Base-by-base conservation (phyloP, 1,139 yeast species). In the Yamadazyma atmosphaerica region DNA sequence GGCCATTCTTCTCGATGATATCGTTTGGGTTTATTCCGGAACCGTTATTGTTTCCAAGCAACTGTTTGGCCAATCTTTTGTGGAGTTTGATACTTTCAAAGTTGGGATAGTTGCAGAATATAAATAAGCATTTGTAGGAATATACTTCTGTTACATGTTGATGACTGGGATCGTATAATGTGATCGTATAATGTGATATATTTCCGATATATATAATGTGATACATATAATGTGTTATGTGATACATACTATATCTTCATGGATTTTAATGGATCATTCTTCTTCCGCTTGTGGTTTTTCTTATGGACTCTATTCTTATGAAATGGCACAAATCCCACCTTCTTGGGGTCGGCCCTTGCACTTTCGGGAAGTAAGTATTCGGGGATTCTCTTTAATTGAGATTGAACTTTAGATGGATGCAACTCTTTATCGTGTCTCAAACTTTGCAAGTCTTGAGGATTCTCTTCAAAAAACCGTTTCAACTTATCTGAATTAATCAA, bases 381-480 rank as follows among this genome's bases (percentile, higher is more conserved):
- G 0, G 99, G 99, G 27, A 94, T 90, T 55, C 95, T 79, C 61
- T 88, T 90, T 64, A 92, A 72, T 56, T 94, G 96, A 14, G 81
- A 65, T 62, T 90, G 97, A 7, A 83, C 79, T 59, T 95, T 77
- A 2, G 92, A 72, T 9, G 95, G 83, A 55, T 90, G 95, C 42
- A 87, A 61, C 50, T 86, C 96, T 54, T 83, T 86, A 59, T 92
- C 98, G 57, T 92, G 98, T 59, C 97, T 83, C 59, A 92, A 77
- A 38, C 85, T 81, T 11, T 81, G 81, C 55, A 92, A 74, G 63
- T 94, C 98, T 55, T 88, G 95, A n/a, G 98, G 98, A 59, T 92
- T 92, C 57, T 92, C 98, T 63, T 92, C 97, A 56, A 94, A 94
- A 65, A 89, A 95, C 55, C 97, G 79, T 63, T 89, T 89, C 57